These are phyloP conservation scores for Paraphoma sp. DNA, from an alignment of 2,329 filamentous ascomycete genomes.

Conservation along the genomic window DNA sequence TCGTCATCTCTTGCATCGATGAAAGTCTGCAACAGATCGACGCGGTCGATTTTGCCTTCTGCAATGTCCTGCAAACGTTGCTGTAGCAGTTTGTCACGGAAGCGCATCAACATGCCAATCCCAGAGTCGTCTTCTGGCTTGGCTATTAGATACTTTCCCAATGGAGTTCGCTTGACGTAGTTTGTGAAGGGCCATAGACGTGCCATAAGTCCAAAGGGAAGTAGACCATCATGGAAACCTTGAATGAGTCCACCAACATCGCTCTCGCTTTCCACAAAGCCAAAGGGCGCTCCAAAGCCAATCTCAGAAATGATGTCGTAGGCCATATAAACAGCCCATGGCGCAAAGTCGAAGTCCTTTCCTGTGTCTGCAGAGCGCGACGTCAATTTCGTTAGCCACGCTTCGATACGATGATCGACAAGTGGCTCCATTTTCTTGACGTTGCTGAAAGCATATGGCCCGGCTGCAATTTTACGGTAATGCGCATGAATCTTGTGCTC, in stretches of 20 bases:
- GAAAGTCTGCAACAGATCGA: conserved; percentile 63
- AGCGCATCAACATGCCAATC: conserved; percentile 64
- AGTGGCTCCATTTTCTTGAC: conserved; percentile 66
- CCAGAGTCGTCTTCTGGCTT: conserved; percentile 61
- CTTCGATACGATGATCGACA: conserved; percentile 57
- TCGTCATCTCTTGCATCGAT: conserved; percentile 47
- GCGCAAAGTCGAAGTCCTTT: conserved; percentile 60
- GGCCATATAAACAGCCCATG: conserved; percentile 59
- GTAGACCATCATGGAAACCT: conserved; percentile 61
- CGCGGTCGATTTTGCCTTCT: conserved; percentile 53
- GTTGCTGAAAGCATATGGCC: conserved; percentile 63
- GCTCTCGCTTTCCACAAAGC: conserved; percentile 60
- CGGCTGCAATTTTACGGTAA: conserved; percentile 62
- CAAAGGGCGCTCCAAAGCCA: conserved; percentile 63
- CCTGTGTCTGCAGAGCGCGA: conserved; percentile 53
- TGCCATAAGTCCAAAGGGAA: conserved; percentile 59
- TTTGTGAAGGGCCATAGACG: conserved; percentile 62
- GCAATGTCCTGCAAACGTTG: conserved; percentile 58
- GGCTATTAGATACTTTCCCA: conserved; percentile 61
- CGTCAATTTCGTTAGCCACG: conserved; percentile 60
- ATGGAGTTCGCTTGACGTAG: conserved; percentile 61
- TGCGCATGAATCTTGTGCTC: conserved; percentile 58
- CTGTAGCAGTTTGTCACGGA: conserved; percentile 61
- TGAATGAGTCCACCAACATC: conserved; percentile 63
- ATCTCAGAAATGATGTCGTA: conserved; percentile 66